Conservation (phyloP, 371 early-diverging fungal species). For the Actinomortierella wolfii region DNA sequence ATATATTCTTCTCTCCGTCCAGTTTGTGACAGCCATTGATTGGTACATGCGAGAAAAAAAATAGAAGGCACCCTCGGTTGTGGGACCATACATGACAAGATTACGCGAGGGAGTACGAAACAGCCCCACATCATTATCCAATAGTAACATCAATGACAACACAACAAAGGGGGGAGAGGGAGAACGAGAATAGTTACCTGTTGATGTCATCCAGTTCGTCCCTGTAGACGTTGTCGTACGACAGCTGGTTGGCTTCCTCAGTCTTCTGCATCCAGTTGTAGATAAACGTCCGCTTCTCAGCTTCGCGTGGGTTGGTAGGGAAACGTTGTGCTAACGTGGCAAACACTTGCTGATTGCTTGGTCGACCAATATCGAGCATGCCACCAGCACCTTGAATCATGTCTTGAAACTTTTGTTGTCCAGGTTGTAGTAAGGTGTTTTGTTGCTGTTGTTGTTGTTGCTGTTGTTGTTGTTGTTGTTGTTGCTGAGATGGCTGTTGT, state of each 20-base stretch:
- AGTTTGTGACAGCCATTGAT: constrained; percentile 20
- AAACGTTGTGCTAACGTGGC: constrained; percentile 17
- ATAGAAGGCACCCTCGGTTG: too few relatives aligned
- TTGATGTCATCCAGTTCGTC: too few relatives aligned
- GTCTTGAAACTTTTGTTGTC: constrained; percentile 4
- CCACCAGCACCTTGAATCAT: constrained; percentile 19
- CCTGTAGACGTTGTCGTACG: too few relatives aligned
- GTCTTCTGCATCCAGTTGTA: constrained; percentile 16
- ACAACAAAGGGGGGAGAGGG: too few relatives aligned
- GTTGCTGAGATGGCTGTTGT: constrained; percentile 11
- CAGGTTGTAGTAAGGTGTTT: neutral
- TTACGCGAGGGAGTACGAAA: too few relatives aligned
- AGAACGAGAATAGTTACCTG: too few relatives aligned
- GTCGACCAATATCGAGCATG: constrained; percentile 11
- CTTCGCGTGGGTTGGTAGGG: constrained; percentile 32
- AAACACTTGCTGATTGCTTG: constrained; percentile 24
- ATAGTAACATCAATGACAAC: too few relatives aligned
- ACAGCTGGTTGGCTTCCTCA: too few relatives aligned
- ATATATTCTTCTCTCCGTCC: constrained; percentile 16
- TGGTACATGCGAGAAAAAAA: too few relatives aligned
- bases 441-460: constrained; percentile 4
- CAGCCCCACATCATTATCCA: too few relatives aligned
- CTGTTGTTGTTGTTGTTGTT: constrained; percentile 9
- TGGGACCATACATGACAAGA: too few relatives aligned
- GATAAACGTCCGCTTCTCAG: constrained; percentile 26